Evolutionary conservation across 306 rosid genomes (phyloP).

Genomic region (Rubus parviflorus): DNA sequence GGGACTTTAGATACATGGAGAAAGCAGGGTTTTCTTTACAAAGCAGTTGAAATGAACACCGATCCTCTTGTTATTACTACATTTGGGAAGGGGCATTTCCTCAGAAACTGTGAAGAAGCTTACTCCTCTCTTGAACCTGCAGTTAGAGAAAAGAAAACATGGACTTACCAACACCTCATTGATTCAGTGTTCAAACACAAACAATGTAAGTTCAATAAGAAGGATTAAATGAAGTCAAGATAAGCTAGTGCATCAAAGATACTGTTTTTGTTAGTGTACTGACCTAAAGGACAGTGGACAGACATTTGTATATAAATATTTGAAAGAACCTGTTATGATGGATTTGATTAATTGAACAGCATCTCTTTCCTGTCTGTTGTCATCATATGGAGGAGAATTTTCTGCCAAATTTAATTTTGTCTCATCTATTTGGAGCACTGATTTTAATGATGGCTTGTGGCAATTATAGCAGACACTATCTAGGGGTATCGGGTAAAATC

Average conservation of each 20-base stretch:
- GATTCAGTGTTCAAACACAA: conserved; percentile 40
- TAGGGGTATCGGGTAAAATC: not conserved
- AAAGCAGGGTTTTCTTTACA: conserved; percentile 45
- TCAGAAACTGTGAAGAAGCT: conserved; percentile 47
- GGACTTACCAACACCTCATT: conserved; percentile 56
- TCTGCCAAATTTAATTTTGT: not conserved
- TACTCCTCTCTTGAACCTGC: conserved; percentile 51
- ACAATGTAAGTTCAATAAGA: conserved; percentile 6
- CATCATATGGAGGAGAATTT: not conserved
- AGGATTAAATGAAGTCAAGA: not conserved
- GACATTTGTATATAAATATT: not conserved
- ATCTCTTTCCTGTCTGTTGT: not conserved
- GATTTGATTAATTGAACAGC: not conserved
- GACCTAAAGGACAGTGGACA: not conserved
- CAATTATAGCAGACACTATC: not conserved
- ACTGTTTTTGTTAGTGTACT: not conserved
- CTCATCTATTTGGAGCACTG: not conserved
- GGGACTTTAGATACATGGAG: conserved; percentile 51
- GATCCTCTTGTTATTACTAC: conserved; percentile 67
- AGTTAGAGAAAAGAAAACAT: conserved; percentile 45
- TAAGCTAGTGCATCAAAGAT: not conserved
- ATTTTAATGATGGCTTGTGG: not conserved
- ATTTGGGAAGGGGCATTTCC: conserved; percentile 76
- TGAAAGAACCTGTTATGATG: not conserved
- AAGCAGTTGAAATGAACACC: conserved; percentile 56